Evolutionary conservation across 306 rosid species (phyloP).

Genomic region (Quercus dentata): DNA sequence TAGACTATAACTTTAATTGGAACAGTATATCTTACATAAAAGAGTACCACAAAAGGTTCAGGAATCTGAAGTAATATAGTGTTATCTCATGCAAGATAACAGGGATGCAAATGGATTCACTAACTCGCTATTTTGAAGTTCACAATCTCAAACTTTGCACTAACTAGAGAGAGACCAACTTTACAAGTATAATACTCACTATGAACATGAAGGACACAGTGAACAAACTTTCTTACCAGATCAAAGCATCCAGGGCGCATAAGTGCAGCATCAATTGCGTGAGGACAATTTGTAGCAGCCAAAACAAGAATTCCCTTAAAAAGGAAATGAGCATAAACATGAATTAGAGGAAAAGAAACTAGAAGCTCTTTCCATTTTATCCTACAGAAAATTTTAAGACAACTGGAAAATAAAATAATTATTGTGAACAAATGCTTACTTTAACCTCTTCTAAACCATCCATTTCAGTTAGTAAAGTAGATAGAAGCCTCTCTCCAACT

Average conservation of each 20-base stretch:
- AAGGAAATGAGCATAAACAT: conserved; percentile 6
- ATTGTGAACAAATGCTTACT: conserved; percentile 36
- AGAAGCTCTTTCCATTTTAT: conserved; percentile 8
- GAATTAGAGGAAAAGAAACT: not conserved
- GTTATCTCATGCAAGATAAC: not conserved
- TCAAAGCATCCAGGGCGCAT: conserved; percentile 89
- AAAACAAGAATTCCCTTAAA: conserved; percentile 83
- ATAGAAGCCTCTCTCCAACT: conserved; percentile 85
- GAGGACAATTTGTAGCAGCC: conserved; percentile 95
- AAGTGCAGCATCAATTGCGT: conserved; percentile 82
- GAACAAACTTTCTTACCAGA: conserved; percentile 40
- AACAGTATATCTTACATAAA: too few relatives aligned
- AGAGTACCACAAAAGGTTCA: too few relatives aligned
- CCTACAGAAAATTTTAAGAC: not conserved
- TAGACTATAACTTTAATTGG: too few relatives aligned
- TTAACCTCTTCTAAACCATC: conserved; percentile 93
- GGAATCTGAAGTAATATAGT: not conserved
- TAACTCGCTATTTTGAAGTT: not conserved
- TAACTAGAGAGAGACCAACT: not conserved
- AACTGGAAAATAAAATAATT: conserved; percentile 3
- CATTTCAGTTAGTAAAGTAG: conserved; percentile 90
- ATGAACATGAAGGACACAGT: not conserved
- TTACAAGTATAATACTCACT: not conserved
- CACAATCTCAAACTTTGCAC: not conserved
- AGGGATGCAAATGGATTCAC: not conserved